These are phyloP conservation scores for Oryza australiensis DNA, from an alignment of 176 grass and related monocot species.

Conservation along the genomic window DNA sequence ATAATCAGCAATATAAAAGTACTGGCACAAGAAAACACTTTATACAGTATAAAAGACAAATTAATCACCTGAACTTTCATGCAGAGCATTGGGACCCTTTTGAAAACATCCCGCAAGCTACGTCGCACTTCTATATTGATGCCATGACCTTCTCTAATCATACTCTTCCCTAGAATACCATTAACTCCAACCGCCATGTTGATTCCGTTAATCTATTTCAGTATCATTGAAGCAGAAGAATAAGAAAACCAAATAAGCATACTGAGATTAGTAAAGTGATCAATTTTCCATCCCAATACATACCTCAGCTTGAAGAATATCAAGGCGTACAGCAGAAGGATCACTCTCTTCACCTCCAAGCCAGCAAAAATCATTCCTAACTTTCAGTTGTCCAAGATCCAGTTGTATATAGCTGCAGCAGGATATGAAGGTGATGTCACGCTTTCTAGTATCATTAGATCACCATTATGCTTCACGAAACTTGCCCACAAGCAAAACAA, in stretches of 20 bases:
- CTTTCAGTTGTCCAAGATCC: slow-evolving; percentile 87
- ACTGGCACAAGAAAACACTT: neutral
- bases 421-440: slow-evolving; percentile 16
- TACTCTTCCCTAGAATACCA: slow-evolving; percentile 72
- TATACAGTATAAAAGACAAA: slow-evolving; percentile 11
- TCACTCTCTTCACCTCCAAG: slow-evolving; percentile 86
- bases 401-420: slow-evolving; percentile 94
- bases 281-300: neutral
- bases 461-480: neutral
- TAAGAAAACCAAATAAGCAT: slow-evolving; percentile 29
- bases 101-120: slow-evolving; percentile 88
- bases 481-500: neutral
- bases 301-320: slow-evolving; percentile 94
- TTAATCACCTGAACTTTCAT: slow-evolving; percentile 76
- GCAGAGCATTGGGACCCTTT: slow-evolving; percentile 73
- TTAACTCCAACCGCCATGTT: slow-evolving; percentile 92
- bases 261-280: neutral
- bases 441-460: slow-evolving; percentile 1
- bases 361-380: slow-evolving; percentile 86
- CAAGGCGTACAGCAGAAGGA: slow-evolving; percentile 84
- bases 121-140: slow-evolving; percentile 89
- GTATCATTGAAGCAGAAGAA: slow-evolving; percentile 30
- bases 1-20: neutral
- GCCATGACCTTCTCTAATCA: slow-evolving; percentile 77
- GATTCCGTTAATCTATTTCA: slow-evolving; percentile 89